Base-by-base conservation (phyloP, 73 alveolate genomes). In the Uronychia binucleata region DNA sequence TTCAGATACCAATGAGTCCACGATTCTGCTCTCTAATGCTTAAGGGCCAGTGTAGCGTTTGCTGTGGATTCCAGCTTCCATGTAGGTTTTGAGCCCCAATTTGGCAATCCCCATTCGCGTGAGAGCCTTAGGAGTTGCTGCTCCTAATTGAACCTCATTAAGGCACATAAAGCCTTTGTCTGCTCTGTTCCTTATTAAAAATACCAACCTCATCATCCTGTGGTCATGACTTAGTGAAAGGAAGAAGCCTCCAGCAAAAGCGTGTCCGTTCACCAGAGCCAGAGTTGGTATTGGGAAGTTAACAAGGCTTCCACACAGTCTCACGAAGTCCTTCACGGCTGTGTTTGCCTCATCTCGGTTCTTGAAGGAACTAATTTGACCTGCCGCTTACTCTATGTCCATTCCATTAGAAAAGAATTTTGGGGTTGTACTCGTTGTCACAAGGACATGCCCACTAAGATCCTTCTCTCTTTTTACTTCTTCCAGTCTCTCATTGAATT, bases 191-290 rank as follows among this genome's bases (percentile, higher is more conserved):
- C 5, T 11, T 46, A 5, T 11, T 5, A 46, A 11, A 11, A 5
- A 46, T 46, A 46, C 67, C 67, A 57, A 32, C 32, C 91, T 34
- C 97, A 92, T 92, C 25, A 80, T 34, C 46, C 93, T 79, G 81
- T 57, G 75, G 76, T 92, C 97, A 83, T 80, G 89, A 0, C 93
- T 88, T 34, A 92, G 27, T 0, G 97, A 95, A 1, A 92, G 33
- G 35, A 88, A 35, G 67, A 84, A 60, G 0, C 97, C 97, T 0
- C 95, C 97, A 0, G 97, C 97, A 34, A 78, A 85, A 0, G 89
- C 88, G 58, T 92, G 97, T 8, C 97, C 97, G 59, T 84, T 89
- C 11, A 92, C 74, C 58, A 83, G 83, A 1, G 97, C 83, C 77
- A 92, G 78, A 0, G 97, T 92, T 27, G 95, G 95, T 19, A 78